Conservation (phyloP, 2,329 filamentous ascomycete species). For the Penicillium sp. region DNA sequence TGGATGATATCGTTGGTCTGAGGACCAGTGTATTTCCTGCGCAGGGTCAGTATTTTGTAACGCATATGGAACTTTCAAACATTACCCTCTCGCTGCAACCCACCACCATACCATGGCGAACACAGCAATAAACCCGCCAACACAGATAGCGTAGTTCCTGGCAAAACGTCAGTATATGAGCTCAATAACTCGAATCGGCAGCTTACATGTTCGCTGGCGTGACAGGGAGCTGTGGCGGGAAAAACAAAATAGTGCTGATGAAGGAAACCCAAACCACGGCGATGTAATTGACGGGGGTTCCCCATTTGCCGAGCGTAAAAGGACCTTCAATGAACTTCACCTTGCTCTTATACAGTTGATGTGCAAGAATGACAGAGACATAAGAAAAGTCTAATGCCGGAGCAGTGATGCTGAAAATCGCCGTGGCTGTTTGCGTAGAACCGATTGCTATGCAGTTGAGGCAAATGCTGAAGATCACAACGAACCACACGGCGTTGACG, state of each 20-base stretch:
- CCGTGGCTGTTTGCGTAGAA: slow-evolving; percentile 47
- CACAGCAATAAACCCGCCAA: slow-evolving; percentile 47
- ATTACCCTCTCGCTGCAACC: slow-evolving; percentile 42
- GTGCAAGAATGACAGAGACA: slow-evolving; percentile 62
- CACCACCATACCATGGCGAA: slow-evolving; percentile 57
- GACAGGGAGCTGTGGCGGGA: slow-evolving; percentile 51
- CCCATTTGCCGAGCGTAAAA: slow-evolving; percentile 59
- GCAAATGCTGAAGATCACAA: slow-evolving; percentile 58
- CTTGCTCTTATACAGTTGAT: slow-evolving; percentile 54
- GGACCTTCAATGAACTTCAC: slow-evolving; percentile 60
- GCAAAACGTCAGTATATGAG: not conserved
- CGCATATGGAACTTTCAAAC: slow-evolving; percentile 18
- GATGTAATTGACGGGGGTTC: slow-evolving; percentile 56
- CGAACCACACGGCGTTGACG: slow-evolving; percentile 65
- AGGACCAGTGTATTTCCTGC: slow-evolving; percentile 60
- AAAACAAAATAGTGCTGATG: slow-evolving; percentile 63
- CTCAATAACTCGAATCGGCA: not conserved
- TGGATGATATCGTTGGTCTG: slow-evolving; percentile 56
- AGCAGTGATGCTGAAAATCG: slow-evolving; percentile 57
- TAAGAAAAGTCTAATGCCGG: slow-evolving; percentile 57
- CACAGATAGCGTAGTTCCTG: slow-evolving; percentile 53
- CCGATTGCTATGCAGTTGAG: slow-evolving; percentile 54
- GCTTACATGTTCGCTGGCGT: slow-evolving; percentile 52
- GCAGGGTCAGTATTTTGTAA: not conserved
- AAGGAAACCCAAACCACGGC: slow-evolving; percentile 64